Conservation (phyloP, 2,329 filamentous ascomycete species). For the Nigrospora sphaerica region DNA sequence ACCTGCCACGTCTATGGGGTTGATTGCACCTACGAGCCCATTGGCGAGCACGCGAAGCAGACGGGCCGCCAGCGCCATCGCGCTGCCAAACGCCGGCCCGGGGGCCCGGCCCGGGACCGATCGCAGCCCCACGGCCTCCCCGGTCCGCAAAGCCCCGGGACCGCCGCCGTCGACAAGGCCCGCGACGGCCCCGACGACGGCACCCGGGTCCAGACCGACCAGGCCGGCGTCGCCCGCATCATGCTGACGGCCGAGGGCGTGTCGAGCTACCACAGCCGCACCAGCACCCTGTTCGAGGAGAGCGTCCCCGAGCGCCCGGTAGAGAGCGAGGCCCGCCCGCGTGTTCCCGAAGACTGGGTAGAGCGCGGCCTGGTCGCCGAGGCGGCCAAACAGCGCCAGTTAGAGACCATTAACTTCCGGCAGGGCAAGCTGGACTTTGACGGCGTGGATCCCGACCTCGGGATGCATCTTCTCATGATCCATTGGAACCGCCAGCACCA, state of each 20-base stretch:
- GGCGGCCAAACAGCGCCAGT: conserved; percentile 26
- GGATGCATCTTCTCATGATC: conserved; percentile 40
- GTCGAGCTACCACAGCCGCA: conserved; percentile 41
- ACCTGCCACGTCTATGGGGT: conserved; percentile 38
- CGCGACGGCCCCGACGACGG: conserved; percentile 14
- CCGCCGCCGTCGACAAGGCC: neutral
- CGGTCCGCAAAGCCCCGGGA: neutral
- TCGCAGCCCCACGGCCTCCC: too few species aligned
- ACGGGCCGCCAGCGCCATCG: conserved; percentile 11
- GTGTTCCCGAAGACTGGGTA: conserved; percentile 30
- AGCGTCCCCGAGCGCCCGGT: conserved; percentile 10
- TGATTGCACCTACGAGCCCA: conserved; percentile 32
- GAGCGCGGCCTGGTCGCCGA: conserved; percentile 38
- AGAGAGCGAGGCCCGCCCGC: conserved; percentile 9
- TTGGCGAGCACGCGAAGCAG: conserved; percentile 10
- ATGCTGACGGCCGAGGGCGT: conserved; percentile 30
- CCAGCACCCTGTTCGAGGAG: conserved; percentile 40
- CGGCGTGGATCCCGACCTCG: conserved; percentile 43
- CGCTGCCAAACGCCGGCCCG: neutral
- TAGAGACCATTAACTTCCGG: conserved; percentile 39
- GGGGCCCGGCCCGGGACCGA: neutral
- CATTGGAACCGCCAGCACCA: conserved; percentile 49
- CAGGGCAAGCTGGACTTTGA: conserved; percentile 44
- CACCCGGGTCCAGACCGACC: conserved; percentile 8
- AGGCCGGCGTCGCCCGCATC: conserved; percentile 24